phyloP scores from a whole-genome alignment of 176 grass and related monocot genomes.

The Typha latifolia region DNA sequence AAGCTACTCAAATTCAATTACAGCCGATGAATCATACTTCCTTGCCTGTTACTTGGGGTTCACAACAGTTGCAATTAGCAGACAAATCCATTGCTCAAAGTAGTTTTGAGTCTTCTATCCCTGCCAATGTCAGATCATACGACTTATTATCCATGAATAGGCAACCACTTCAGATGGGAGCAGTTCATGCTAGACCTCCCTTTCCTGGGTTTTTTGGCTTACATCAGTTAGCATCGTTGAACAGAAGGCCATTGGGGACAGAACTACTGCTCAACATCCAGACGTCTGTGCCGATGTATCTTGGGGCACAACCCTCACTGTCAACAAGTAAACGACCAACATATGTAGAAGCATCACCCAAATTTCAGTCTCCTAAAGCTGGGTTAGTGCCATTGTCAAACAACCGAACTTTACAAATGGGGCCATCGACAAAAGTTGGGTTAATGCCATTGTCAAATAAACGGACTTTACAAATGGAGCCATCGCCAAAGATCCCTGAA shows the following conservation, averaged over 20 bases:
- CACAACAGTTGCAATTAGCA: conserved; percentile 6
- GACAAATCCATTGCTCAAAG: background rate
- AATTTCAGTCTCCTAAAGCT: conserved; percentile 15
- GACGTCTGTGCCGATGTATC: conserved; percentile 21
- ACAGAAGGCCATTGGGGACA: conserved; percentile 14
- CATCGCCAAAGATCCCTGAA: conserved; percentile 13
- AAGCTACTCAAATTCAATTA: conserved; percentile 11
- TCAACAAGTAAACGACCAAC: conserved; percentile 13
- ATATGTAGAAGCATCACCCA: conserved; percentile 3
- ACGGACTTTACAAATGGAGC: conserved; percentile 22
- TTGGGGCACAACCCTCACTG: background rate
- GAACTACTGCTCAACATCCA: conserved; percentile 17
- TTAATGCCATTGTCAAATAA: conserved; percentile 20
- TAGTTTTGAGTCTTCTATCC: conserved; percentile 6
- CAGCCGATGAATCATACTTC: background rate
- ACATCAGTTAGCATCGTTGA: conserved; percentile 12
- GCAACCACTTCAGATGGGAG: conserved; percentile 21
- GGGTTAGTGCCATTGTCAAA: conserved; percentile 2
- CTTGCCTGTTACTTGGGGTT: conserved; percentile 1
- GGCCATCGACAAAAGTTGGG: conserved; percentile 19
- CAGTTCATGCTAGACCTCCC: conserved; percentile 5
- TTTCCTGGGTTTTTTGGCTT: conserved; percentile 11
- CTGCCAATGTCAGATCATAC: conserved; percentile 12
- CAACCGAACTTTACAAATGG: conserved; percentile 29
- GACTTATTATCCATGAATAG: conserved; percentile 35